These are phyloP conservation scores for Bruguiera gymnorhiza DNA, from an alignment of 345 rosid species.

Conservation along the genomic window DNA sequence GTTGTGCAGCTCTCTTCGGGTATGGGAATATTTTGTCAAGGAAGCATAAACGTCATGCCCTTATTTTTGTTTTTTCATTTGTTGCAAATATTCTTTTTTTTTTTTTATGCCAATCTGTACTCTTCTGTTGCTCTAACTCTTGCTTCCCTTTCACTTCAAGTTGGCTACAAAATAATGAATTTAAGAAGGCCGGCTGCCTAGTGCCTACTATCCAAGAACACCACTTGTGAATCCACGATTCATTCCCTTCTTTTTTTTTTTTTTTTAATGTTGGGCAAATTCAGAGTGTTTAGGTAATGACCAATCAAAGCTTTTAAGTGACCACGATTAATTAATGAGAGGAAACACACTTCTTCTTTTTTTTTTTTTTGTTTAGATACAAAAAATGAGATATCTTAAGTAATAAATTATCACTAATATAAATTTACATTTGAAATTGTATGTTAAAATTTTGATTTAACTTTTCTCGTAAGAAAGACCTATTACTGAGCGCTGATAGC, in stretches of 20 bases:
- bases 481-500: no score
- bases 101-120: not conserved
- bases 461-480: no score
- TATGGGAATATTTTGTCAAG: conserved; percentile 13
- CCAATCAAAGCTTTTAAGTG: not conserved
- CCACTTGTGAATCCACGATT: not conserved
- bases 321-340: no score
- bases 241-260: not conserved
- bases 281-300: no score
- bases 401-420: no score
- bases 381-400: no score
- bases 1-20: not conserved
- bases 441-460: no score
- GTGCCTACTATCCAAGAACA: not conserved
- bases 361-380: no score
- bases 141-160: conserved; percentile 11
- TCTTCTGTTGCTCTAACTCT: not conserved
- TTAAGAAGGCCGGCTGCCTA: not conserved
- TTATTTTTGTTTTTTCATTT: not conserved
- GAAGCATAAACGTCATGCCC: not conserved
- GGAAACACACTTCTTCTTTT: no score
- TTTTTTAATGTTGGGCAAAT: no score
- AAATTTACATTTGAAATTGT: no score
- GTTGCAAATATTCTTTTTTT: no score
- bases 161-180: not conserved